Evolutionary conservation across 2,329 filamentous ascomycete genomes (phyloP), one percentile per base, ranked within the genome.

Genomic region (Aulographum hederae): DNA sequence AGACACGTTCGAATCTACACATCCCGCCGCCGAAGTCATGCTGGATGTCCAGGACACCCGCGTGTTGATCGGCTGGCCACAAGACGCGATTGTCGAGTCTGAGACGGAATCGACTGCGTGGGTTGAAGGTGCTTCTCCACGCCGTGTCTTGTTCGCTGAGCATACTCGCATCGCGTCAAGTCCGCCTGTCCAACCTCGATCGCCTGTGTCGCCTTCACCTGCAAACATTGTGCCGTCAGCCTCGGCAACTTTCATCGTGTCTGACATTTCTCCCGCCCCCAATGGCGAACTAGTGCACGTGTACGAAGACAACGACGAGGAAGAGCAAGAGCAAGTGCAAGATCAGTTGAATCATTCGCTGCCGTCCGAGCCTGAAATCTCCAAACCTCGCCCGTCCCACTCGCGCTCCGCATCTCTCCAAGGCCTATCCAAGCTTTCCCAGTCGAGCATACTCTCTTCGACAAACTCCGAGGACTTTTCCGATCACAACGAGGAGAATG

Each of bases 1-100:
- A 13, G 84, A 93, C 50, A 78, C 72, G 31, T 95, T 94, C 54
- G 78, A 75, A 29, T 92, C 84, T 35, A 81, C 92, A 55, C 85
- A 84, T 18, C 80, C 85, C 48, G 72, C 75, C 41, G 74, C 74
- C 13, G 84, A 92, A 46, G 84, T 98, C 51, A 91, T 98, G 73
- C 61, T 98, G 39, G 85, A 95, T 51, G 84, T 95, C 26, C 82
- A 93, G 46, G 85, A 92, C 49, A 76, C 84, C 33, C 78, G 89
- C 39, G 82, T 95, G 28, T 65, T 93, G 52, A 61, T 98, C 38
- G 72, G 76, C 47, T 95, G 89, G 86, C 89, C 89, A n/a, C 53
- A 63, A 48, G 56, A 67, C 15, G 31, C 11, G 8, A 6, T 14
- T 17, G 16, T 14, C 15, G 8, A 17, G 11, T 28, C 27, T 26